Conservation (phyloP, 2,329 filamentous ascomycete genomes). For the Ustilaginoidea virens region DNA sequence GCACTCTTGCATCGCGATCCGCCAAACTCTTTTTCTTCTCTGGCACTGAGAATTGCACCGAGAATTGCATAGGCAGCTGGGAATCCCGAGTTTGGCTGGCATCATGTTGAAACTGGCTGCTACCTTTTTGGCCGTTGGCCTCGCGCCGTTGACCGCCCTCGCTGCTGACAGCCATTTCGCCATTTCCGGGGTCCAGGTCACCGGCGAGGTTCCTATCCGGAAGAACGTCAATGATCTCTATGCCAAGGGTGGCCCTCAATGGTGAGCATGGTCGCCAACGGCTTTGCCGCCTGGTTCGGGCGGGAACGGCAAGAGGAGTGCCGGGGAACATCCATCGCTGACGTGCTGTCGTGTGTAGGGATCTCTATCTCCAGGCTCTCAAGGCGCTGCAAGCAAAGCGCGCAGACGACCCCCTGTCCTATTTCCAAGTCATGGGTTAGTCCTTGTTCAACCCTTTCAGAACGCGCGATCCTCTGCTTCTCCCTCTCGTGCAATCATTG, state of each 20-base stretch:
- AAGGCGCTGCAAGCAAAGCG: conserved; percentile 24
- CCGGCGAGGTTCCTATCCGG: conserved; percentile 25
- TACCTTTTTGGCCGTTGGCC: conserved; percentile 12
- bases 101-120: conserved; percentile 10
- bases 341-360: no score
- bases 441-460: not conserved
- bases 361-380: conserved; percentile 33
- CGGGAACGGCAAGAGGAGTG: no score
- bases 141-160: conserved; percentile 9
- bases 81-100: not conserved
- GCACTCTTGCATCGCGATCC: no score
- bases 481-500: no score
- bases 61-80: not conserved
- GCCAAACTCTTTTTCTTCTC: no score
- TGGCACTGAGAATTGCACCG: not conserved
- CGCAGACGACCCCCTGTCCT: conserved; percentile 28
- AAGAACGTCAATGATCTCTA: conserved; percentile 32
- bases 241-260: conserved; percentile 23
- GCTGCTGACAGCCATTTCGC: conserved; percentile 12
- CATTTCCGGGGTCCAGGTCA: conserved; percentile 23
- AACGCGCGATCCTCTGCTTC: no score
- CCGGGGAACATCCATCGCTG: no score
- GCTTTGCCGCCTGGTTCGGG: no score
- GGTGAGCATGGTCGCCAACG: no score
- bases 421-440: conserved; percentile 33